These are phyloP conservation scores for Leucosporidium yakuticum DNA, from an alignment of 768 basidiomycete genomes.

Conservation along the genomic window DNA sequence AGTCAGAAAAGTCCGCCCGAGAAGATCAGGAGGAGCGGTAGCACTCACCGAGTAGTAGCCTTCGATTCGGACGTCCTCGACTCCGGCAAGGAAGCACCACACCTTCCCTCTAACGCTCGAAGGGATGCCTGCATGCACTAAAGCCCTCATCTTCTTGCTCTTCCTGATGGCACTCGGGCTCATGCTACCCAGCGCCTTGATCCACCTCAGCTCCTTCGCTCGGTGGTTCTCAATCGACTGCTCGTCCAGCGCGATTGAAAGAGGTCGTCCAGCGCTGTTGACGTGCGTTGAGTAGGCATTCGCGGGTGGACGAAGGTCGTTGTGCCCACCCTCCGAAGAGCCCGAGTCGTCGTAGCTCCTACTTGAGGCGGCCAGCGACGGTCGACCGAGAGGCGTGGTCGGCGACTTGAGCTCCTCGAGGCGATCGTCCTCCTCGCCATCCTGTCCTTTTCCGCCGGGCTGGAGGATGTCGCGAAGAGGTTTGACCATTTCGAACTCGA, in stretches of 20 bases:
- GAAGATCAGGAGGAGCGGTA: not conserved
- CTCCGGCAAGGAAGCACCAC: constrained; percentile 49
- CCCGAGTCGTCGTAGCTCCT: too few species aligned
- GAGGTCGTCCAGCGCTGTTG: not conserved
- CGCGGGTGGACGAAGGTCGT: too few species aligned
- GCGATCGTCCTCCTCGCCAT: not conserved
- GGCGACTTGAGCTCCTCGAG: not conserved
- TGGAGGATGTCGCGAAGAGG: constrained; percentile 1
- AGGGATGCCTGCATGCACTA: constrained; percentile 70
- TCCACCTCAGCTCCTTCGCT: constrained; percentile 68
- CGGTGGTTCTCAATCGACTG: constrained; percentile 56
- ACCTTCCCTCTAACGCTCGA: constrained; percentile 76
- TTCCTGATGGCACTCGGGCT: constrained; percentile 60
- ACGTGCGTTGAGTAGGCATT: too few species aligned
- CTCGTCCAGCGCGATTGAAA: not conserved
- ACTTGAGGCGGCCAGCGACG: not conserved
- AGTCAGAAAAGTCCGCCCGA: too few species aligned
- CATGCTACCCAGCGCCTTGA: constrained; percentile 12
- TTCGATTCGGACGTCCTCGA: not conserved
- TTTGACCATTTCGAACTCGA: constrained; percentile 32
- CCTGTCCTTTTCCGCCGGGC: not conserved
- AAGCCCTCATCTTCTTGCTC: constrained; percentile 69
- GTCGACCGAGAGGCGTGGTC: not conserved
- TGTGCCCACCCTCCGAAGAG: too few species aligned
- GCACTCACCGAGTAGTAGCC: constrained; percentile 12